phyloP scores from a whole-genome alignment of 2,329 filamentous ascomycete genomes.

The Pestalotiopsis sp. region DNA sequence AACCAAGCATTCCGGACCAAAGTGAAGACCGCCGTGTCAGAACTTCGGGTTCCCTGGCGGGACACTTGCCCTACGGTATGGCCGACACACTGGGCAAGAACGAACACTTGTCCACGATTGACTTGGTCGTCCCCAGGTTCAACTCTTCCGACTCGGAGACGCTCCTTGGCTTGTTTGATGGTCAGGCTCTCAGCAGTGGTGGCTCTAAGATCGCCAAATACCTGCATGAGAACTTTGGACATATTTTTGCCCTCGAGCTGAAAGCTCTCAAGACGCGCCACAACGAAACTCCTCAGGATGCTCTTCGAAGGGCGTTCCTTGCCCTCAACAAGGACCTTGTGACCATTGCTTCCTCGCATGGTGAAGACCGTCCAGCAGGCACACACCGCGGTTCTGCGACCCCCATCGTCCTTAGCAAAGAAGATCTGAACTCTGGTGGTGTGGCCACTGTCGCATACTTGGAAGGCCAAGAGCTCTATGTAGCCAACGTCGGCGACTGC shows the following conservation, averaged over 20 bases:
- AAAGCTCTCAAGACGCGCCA: constrained; percentile 69
- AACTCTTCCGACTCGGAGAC: constrained; percentile 89
- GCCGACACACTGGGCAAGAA: constrained; percentile 91
- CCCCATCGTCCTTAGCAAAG: constrained; percentile 79
- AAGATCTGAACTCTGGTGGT: constrained; percentile 87
- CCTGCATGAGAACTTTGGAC: constrained; percentile 91
- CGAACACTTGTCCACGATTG: constrained; percentile 93
- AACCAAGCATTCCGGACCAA: constrained; percentile 91
- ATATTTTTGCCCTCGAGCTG: constrained; percentile 81
- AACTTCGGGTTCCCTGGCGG: constrained; percentile 93
- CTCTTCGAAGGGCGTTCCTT: constrained; percentile 83
- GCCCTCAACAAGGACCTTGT: constrained; percentile 93
- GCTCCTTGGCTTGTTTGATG: constrained; percentile 93
- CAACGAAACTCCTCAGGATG: constrained; percentile 79
- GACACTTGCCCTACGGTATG: constrained; percentile 94
- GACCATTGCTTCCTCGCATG: constrained; percentile 77
- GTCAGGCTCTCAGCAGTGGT: constrained; percentile 82
- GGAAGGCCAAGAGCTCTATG: constrained; percentile 85
- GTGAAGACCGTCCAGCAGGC: constrained; percentile 70
- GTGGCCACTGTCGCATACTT: constrained; percentile 92
- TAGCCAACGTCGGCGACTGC: constrained; percentile 94
- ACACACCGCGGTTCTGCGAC: constrained; percentile 72
- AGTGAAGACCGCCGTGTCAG: constrained; percentile 93
- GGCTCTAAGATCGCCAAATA: constrained; percentile 97
- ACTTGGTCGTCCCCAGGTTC: constrained; percentile 92